Percentiles rank a stretch among this genome's conserved stretches.
Evolutionary conservation across 1,139 yeast species (phyloP).

Genomic region (Yamadazyma atmosphaerica): DNA sequence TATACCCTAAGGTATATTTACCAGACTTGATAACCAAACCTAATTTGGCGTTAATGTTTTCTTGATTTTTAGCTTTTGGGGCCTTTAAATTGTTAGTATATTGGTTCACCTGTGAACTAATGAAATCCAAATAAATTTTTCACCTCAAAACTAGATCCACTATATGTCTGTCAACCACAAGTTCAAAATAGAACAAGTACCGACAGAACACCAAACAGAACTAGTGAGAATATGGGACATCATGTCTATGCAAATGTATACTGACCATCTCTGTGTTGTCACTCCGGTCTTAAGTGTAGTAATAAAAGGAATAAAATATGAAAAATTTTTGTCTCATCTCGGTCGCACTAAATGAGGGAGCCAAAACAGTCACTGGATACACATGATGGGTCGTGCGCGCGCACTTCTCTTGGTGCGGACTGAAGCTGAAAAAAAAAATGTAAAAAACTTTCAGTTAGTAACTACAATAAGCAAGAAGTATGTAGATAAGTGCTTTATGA

Average conservation of each 20-base stretch:
- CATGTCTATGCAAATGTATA: constrained; percentile 31
- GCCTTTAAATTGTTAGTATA: constrained; percentile 53
- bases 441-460: constrained; percentile 1
- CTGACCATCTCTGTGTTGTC: constrained; percentile 87
- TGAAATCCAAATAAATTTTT: too few species aligned
- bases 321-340: constrained; percentile 1
- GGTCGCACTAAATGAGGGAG: neutral
- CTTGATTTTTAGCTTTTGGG: constrained; percentile 90
- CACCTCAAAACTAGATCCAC: too few species aligned
- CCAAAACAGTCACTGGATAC: constrained; percentile 19
- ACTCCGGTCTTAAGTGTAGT: constrained; percentile 78
- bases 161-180: too few species aligned
- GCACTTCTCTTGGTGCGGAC: neutral
- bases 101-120: constrained; percentile 25
- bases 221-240: too few species aligned
- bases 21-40: constrained; percentile 99
- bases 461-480: constrained; percentile 1
- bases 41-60: constrained; percentile 97
- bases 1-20: constrained; percentile 99
- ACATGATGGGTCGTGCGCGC: constrained; percentile 10
- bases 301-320: constrained; percentile 7
- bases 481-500: neutral
- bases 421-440: constrained; percentile 1
- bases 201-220: too few species aligned
- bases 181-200: too few species aligned